A percentile compares a stretch with the other conserved stretches of the same genome.
Evolutionary conservation across 345 rosid genomes (phyloP).

Genomic region (Zanthoxylum bungeanum): DNA sequence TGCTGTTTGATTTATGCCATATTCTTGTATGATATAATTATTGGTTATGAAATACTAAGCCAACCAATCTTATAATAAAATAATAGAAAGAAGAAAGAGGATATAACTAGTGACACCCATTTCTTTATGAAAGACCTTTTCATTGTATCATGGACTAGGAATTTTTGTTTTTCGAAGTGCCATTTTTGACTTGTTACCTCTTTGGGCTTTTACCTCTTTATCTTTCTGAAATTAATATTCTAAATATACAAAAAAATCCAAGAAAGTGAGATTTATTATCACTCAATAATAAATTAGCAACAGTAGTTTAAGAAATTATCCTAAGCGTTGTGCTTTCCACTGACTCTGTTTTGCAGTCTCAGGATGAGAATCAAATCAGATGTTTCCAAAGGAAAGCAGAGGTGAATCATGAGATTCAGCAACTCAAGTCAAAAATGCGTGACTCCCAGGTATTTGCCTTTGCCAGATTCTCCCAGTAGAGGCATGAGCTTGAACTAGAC

Average conservation of each 20-base stretch:
- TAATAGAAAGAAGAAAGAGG: neutral
- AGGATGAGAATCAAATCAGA: constrained; percentile 74
- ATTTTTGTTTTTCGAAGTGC: no score
- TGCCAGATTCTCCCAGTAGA: constrained; percentile 9
- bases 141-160: no score
- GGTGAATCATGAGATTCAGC: constrained; percentile 95
- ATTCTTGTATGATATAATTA: neutral
- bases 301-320: constrained; percentile 14
- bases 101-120: neutral
- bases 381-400: constrained; percentile 87
- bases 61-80: neutral
- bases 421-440: constrained; percentile 87
- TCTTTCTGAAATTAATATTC: neutral
- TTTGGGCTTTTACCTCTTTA: neutral
- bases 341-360: constrained; percentile 49
- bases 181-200: no score
- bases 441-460: constrained; percentile 81
- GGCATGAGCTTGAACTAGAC: constrained; percentile 2
- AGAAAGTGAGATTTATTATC: neutral
- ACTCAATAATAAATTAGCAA: neutral
- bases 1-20: neutral
- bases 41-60: neutral
- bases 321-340: neutral
- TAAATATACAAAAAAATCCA: neutral
- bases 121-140: neutral